Evolutionary conservation across 495 filamentous ascomycete species (phyloP), one percentile per base, ranked within the genome.

Genomic region (Hypoxylon subgilvum): DNA sequence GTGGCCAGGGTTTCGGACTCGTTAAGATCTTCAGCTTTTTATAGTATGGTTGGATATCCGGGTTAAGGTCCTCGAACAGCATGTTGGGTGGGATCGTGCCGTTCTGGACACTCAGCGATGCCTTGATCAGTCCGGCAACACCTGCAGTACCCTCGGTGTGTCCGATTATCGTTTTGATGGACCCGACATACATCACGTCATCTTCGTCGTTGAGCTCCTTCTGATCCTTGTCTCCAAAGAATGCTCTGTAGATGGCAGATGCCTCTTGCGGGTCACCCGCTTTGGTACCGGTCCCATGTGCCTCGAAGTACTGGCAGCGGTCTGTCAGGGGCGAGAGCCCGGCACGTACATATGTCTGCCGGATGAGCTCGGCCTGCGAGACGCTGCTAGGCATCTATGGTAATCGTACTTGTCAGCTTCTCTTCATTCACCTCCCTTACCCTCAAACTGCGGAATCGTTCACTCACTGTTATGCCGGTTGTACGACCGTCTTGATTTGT

Each of bases 401-500:
- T 8, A 27, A 8, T 27, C 23, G n/a, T 8, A 27, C 3, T 27
- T 27, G 8, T 27, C 8, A 27, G 23, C 23, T 27, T n/a, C n/a
- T n/a, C n/a, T n/a, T n/a, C n/a, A n/a, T n/a, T n/a, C n/a, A n/a
- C n/a, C n/a, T n/a, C n/a, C n/a, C n/a, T n/a, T n/a, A n/a, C n/a
- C n/a, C n/a, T n/a, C n/a, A n/a, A n/a, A 27, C 8, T 27, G 23
- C 23, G 8, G 23, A 27, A 27, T 4, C 8, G 8, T 27, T 27
- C 3, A 27, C 23, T 27, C 3, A 52, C 70, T 6, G 70, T 72
- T 32, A 74, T 70, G 16, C 67, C 70, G 14, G 67, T 63, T 1
- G 73, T 70, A 34, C 74, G 76, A 31, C 82, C 81, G 51, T 86
- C 82, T 27, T 83, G 73, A 51, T 87, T 87, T 19, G 81, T 61